Evolutionary conservation across 1,284 basidiomycete genomes (phyloP), one percentile per base, ranked within the genome.

Genomic region (Sporisorium exsertum): DNA sequence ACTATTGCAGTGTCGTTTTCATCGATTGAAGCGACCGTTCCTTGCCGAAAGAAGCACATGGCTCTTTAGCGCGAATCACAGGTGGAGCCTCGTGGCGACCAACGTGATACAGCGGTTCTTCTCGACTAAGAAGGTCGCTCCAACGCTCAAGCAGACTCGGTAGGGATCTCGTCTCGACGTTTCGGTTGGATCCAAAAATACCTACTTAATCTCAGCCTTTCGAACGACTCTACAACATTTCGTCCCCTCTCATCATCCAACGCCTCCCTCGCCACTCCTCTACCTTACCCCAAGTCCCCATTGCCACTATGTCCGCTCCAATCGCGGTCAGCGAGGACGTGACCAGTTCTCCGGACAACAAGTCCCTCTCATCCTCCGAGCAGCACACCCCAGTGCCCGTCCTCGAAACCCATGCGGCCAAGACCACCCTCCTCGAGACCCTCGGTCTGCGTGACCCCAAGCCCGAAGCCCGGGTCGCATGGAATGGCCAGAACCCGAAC

Each of bases 401-500:
- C 4, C 46, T 22, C 2, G 6, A 47, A 1, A 18, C 27, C 55
- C 18, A 33, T 10, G 42, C 57, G 46, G 33, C 57, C 50, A 75
- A 72, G 51, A 37, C 32, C 5, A 58, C 58, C 33, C 49, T 72
- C 24, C 55, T 67, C 40, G 74, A 77, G 26, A 49, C 42, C 12
- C 26, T 77, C 22, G 74, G 74, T 29, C 66, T 77, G 16, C 62
- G 65, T 53, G 74, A 72, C 26, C 69, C 63, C 24, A 64, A 64
- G 42, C 66, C 74, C 27, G 65, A 72, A n/a, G 66, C 65, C 0
- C 65, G 70, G 12, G 58, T 54, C 0, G 64, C 52, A 0, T 77
- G 71, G 67, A 47, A 73, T 12, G 75, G 75, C 18, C 46, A 57
- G 24, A 68, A 67, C 13, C 66, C 51, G 8, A 53, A 45, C 13